phyloP scores from a whole-genome alignment of 352 stramenopile genomes.

The Phytophthora cactorum region DNA sequence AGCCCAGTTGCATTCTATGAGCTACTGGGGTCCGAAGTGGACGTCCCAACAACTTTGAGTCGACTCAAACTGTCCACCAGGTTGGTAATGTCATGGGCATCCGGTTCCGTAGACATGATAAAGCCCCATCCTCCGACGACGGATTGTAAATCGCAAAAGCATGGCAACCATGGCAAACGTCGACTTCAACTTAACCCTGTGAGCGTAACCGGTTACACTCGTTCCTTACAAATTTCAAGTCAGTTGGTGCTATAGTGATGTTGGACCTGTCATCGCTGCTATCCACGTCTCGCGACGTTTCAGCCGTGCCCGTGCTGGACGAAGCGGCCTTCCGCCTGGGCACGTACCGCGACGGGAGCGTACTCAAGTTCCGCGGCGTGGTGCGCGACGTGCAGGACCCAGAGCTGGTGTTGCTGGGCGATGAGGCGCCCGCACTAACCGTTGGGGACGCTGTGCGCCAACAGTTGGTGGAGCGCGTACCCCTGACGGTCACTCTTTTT shows the following conservation, averaged over 20 bases:
- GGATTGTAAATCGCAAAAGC: neutral
- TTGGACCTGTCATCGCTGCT: conserved; percentile 22
- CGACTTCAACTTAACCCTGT: conserved; percentile 2
- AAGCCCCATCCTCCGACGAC: neutral
- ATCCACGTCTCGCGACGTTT: conserved; percentile 10
- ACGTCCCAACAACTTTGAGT: neutral
- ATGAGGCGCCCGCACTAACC: conserved; percentile 1
- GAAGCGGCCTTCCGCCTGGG: conserved; percentile 51
- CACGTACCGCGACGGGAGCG: conserved; percentile 55
- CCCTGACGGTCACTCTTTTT: conserved; percentile 66
- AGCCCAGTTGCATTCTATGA: too few relatives aligned
- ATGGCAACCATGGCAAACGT: neutral
- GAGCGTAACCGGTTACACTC: conserved; percentile 3
- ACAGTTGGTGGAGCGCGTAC: conserved; percentile 66
- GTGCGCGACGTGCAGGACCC: conserved; percentile 79
- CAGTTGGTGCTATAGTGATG: conserved; percentile 14
- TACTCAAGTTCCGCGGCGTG: conserved; percentile 73
- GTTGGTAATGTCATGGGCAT: neutral
- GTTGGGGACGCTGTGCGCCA: conserved; percentile 14
- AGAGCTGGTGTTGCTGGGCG: conserved; percentile 60
- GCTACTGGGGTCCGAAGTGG: too few relatives aligned
- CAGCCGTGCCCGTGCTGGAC: conserved; percentile 48
- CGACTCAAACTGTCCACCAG: neutral
- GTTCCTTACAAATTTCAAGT: conserved; percentile 1
- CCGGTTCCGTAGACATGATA: conserved; percentile 10